Percentiles rank a stretch among this genome's conserved stretches.
phyloP scores from a whole-genome alignment of 78 protist species.

The Dictyostelium capitatum region DNA sequence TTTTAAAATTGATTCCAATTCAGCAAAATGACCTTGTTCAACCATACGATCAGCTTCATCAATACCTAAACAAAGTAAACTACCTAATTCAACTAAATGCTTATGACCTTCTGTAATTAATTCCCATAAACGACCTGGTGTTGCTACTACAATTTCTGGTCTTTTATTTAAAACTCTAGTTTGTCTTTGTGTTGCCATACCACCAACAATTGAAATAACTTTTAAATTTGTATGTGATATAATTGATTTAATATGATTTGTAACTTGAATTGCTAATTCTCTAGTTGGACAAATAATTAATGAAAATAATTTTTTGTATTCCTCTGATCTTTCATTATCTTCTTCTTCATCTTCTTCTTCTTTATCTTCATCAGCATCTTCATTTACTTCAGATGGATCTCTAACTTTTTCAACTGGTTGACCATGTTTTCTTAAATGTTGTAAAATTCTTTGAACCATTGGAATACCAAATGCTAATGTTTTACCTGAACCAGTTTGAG shows the following conservation, averaged over 20 bases:
- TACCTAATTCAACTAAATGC: slow-evolving; percentile 42
- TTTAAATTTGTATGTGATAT: slow-evolving; percentile 50
- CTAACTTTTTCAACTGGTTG: neutral
- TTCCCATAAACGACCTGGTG: slow-evolving; percentile 93
- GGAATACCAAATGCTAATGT: slow-evolving; percentile 94
- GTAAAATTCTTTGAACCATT: slow-evolving; percentile 76
- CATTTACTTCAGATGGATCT: neutral
- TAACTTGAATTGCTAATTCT: slow-evolving; percentile 82
- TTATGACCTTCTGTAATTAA: slow-evolving; percentile 63
- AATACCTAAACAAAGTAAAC: slow-evolving; percentile 79
- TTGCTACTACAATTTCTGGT: slow-evolving; percentile 92
- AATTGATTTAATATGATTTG: slow-evolving; percentile 76
- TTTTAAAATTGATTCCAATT: slow-evolving; percentile 75
- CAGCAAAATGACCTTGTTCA: slow-evolving; percentile 86
- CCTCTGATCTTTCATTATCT: neutral
- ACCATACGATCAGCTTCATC: slow-evolving; percentile 95
- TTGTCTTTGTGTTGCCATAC: slow-evolving; percentile 88
- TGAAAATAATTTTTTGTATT: slow-evolving; percentile 36
- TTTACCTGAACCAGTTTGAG: slow-evolving; percentile 93
- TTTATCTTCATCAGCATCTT: neutral
- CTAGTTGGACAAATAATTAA: slow-evolving; percentile 80
- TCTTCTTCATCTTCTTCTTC: neutral
- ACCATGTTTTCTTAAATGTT: slow-evolving; percentile 29
- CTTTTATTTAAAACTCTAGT: slow-evolving; percentile 50
- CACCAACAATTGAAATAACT: slow-evolving; percentile 87